These are phyloP conservation scores for Sporisorium graminicola DNA, from an alignment of 1,284 basidiomycete species.

Conservation along the genomic window DNA sequence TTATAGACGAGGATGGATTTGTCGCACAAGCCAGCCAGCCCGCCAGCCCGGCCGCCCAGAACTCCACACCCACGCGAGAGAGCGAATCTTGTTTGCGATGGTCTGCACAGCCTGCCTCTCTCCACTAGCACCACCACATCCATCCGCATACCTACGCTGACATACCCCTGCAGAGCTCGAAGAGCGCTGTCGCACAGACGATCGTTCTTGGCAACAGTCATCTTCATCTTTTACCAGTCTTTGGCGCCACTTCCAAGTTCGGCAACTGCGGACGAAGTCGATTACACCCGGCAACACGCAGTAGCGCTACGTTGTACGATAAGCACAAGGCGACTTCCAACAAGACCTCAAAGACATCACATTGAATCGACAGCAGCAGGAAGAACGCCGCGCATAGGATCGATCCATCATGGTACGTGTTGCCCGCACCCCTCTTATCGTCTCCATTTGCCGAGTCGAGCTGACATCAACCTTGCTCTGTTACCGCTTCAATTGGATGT, in stretches of 20 bases:
- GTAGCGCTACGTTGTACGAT: too few relatives aligned
- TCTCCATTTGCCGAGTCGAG: not conserved
- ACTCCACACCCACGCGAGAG: slow-evolving; percentile 12
- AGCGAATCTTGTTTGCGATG: not conserved
- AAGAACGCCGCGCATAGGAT: too few relatives aligned
- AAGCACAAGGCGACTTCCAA: too few relatives aligned
- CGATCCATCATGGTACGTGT: not conserved
- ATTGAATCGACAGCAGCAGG: too few relatives aligned
- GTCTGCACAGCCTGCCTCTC: not conserved
- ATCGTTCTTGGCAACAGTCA: not conserved
- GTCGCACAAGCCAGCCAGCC: slow-evolving; percentile 15
- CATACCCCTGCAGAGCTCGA: not conserved
- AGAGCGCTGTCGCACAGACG: not conserved
- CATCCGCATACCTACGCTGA: not conserved
- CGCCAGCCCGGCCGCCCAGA: too few relatives aligned
- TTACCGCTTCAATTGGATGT: not conserved
- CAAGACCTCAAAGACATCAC: too few relatives aligned
- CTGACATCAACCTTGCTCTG: not conserved
- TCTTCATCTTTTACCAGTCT: too few relatives aligned
- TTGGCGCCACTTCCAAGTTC: too few relatives aligned
- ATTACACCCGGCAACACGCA: too few relatives aligned
- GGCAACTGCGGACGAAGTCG: too few relatives aligned
- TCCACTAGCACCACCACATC: not conserved
- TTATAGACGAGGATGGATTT: not conserved
- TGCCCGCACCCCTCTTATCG: not conserved